Evolutionary conservation across 306 rosid species (phyloP), one percentile per base, ranked within the genome.

Genomic region (Prunus mira): DNA sequence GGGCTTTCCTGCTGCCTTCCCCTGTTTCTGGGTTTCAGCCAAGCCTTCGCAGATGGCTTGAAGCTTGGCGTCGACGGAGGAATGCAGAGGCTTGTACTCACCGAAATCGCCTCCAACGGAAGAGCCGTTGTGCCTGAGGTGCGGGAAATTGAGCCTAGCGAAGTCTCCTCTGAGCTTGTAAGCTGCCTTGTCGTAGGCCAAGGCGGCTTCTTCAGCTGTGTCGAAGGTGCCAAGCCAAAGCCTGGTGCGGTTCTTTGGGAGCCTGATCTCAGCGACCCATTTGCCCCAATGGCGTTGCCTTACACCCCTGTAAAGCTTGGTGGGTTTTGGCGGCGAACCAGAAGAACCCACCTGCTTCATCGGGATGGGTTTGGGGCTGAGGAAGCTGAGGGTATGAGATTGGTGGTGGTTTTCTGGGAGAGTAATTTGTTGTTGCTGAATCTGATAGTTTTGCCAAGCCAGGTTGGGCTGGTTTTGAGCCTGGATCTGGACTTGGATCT

Each of bases 151-250:
- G 43, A 96, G 97, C 79, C 97, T 79, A 0, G 99, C 98, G 54
- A 89, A 95, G 85, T 95, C 99, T 15, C 99, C 99, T 11, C 99
- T 82, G 52, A 95, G 99, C 85, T 88, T 95, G 82, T 85, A 95
- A 47, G 99, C 99, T 1, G 99, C 99, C 46, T 88, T 87, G 73
- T 96, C 99, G 63, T 96, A 96, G 43, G 99, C 99, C 81, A 96
- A 51, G 56, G 99, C 99, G 13, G 99, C 99, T 85, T 96, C 99
- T 67, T 96, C 99, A 0, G 99, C 99, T 0, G 99, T 96, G 50
- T 96, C 99, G 64, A 92, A 96, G 43, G 99, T 96, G 3, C 99
- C 99, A 0, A 96, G 93, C 99, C 99, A 96, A 7, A 96, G 97
- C 64, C 99, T 84, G 2, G 98, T 92, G 0, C 99, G 93, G 80